Percentiles rank a stretch among this genome's conserved stretches.
These are phyloP conservation scores for Ophiocordyceps robertsii DNA, from an alignment of 2,329 filamentous ascomycete genomes.

Conservation along the genomic window DNA sequence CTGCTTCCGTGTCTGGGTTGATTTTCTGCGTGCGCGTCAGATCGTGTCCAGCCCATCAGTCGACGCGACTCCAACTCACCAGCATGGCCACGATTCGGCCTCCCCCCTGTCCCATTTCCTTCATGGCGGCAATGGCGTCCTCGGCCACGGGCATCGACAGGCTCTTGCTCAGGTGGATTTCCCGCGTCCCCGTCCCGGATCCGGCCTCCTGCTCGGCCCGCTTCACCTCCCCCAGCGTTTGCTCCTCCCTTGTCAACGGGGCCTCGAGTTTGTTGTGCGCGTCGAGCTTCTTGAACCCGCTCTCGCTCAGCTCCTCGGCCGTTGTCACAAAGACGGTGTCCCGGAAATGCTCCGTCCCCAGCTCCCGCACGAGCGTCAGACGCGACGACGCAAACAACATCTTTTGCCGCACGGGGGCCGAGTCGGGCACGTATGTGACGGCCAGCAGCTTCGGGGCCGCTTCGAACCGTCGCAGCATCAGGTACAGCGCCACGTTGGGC, in stretches of 20 bases:
- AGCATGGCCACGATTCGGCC: constrained; percentile 48
- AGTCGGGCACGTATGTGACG: constrained; percentile 67
- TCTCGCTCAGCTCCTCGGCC: constrained; percentile 51
- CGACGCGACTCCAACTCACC: constrained; percentile 30
- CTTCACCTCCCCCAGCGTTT: constrained; percentile 56
- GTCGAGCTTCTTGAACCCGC: constrained; percentile 62
- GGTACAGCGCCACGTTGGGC: constrained; percentile 55
- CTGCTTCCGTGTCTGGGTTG: constrained; percentile 53
- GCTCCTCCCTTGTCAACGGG: constrained; percentile 69
- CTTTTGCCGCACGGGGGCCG: constrained; percentile 69
- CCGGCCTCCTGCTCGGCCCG: constrained; percentile 62
- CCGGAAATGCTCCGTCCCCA: constrained; percentile 66
- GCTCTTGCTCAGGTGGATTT: constrained; percentile 45
- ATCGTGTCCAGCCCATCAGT: neutral
- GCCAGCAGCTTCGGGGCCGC: constrained; percentile 47
- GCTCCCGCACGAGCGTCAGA: constrained; percentile 60
- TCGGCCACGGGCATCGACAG: constrained; percentile 46
- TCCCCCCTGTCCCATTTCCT: constrained; percentile 38
- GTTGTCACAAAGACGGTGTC: constrained; percentile 63
- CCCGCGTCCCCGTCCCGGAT: constrained; percentile 47
- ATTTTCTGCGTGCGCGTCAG: constrained; percentile 43
- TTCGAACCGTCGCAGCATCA: constrained; percentile 58
- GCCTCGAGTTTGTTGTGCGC: constrained; percentile 50
- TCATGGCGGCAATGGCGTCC: constrained; percentile 51
- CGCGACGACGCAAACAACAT: constrained; percentile 75